Evolutionary conservation across 108 stramenopile genomes (phyloP).

Genomic region (Cyclotella kingstonii): DNA sequence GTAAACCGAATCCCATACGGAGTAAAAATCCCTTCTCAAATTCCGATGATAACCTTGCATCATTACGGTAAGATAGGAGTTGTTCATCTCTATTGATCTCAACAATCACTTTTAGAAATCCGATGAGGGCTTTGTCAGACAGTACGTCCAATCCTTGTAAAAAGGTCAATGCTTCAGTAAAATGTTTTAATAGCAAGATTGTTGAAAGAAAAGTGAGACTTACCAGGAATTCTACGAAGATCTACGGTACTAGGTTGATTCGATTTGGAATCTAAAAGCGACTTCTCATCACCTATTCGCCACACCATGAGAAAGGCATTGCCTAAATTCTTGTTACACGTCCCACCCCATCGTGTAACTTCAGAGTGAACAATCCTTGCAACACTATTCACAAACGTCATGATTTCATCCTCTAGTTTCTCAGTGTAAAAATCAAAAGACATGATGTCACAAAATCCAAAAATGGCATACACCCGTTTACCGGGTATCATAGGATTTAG

Average conservation of each 20-base stretch:
- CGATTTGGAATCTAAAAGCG: slow-evolving; percentile 20
- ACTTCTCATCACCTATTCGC: slow-evolving; percentile 77
- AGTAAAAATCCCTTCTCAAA: slow-evolving; percentile 39
- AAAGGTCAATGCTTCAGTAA: slow-evolving; percentile 2
- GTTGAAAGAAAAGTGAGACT: slow-evolving; percentile 11
- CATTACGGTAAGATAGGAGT: slow-evolving; percentile 64
- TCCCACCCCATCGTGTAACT: slow-evolving; percentile 86
- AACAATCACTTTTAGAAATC: slow-evolving; percentile 80
- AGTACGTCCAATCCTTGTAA: slow-evolving; percentile 62
- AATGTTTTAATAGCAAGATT: too few species aligned
- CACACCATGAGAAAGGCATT: slow-evolving; percentile 93
- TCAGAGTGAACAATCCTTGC: slow-evolving; percentile 89
- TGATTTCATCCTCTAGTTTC: slow-evolving; percentile 83
- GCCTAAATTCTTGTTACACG: slow-evolving; percentile 96
- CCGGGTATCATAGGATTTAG: slow-evolving; percentile 94
- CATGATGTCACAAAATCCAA: slow-evolving; percentile 91
- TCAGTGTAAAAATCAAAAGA: slow-evolving; percentile 79
- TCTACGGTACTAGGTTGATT: slow-evolving; percentile 18
- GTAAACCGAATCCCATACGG: slow-evolving; percentile 87
- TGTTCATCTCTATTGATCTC: slow-evolving; percentile 75
- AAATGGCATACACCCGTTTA: slow-evolving; percentile 88
- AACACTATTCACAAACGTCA: slow-evolving; percentile 94
- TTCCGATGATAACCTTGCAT: slow-evolving; percentile 27
- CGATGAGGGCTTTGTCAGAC: slow-evolving; percentile 79
- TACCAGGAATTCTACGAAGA: slow-evolving; percentile 46